Base-by-base conservation (phyloP, 805 yeast genomes). In the Candida methanosorbosa region DNA sequence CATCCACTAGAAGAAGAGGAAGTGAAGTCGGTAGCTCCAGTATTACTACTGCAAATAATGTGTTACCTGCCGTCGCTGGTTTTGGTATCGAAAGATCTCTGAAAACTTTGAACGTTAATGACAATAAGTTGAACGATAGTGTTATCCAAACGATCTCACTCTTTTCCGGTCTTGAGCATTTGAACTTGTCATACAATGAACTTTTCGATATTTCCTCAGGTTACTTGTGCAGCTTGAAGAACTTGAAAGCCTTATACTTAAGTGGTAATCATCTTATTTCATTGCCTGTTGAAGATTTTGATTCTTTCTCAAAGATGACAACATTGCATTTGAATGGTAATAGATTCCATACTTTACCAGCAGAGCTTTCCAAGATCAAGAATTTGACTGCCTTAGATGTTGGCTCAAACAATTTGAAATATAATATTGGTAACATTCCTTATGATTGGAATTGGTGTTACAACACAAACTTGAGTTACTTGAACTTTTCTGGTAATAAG, bases 381-480 rank as follows among this genome's bases (percentile, higher is more conserved):
- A 68, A 72, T 18, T 61, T 92, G 49, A 72, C 70, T 22, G 80
- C 78, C 9, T 67, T 92, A 25, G 99, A 92, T 60, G 92, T 85
- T 14, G 95, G 97, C 4, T 83, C 94, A 2, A 92, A 92, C 54
- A 80, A 78, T 40, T 64, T 92, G 57, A 83, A 87, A 49, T 92
- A 92, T 57, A 92, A 92, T 48, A 86, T 90, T 37, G 81, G 92
- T 3, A 92, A 92, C 56, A 84, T 87, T 72, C 94, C 92, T 13
- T 90, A 85, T 52, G 98, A 92, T 54, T 92, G 97, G 97, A 92
- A 86, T 58, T 92, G 98, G 98, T 78, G 81, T 47, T 78, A 78
- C 64, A 92, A 92, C 52, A 64, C 70, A 35, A 74, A 76, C 28
- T 64, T 92, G 56, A 75, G 68, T 45, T 87, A 81, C 48, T 69